These are phyloP conservation scores for Theobroma cacao DNA, from an alignment of 345 rosid species.

Conservation along the genomic window DNA sequence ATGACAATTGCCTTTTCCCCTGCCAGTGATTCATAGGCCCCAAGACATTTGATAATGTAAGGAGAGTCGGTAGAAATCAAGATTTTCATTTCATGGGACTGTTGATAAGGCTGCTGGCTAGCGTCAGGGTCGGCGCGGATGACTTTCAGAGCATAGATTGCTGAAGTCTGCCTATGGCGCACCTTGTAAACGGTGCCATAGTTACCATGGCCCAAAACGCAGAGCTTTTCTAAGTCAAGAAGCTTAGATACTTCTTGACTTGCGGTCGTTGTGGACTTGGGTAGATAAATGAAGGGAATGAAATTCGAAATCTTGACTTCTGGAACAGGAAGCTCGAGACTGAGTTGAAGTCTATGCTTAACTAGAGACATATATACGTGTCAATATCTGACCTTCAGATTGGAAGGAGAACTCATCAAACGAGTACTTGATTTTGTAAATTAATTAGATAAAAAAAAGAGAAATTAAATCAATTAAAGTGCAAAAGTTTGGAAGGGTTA, in stretches of 20 bases:
- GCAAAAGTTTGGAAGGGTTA: not conserved
- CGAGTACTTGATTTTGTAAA: not conserved
- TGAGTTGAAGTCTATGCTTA: constrained; percentile 1
- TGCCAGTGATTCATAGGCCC: not conserved
- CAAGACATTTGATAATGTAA: constrained; percentile 8
- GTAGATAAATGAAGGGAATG: not conserved
- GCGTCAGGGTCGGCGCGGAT: not conserved
- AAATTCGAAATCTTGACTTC: not conserved
- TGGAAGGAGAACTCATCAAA: not conserved
- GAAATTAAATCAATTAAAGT: not conserved
- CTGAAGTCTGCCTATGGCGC: constrained; percentile 2
- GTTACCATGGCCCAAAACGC: constrained; percentile 10
- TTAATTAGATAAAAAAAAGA: not conserved
- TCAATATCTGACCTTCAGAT: not conserved
- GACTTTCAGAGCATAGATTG: constrained; percentile 2
- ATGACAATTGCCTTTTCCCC: not conserved
- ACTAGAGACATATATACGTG: not conserved
- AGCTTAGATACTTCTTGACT: not conserved
- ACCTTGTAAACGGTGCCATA: constrained; percentile 12
- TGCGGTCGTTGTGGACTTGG: no score
- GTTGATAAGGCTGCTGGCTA: not conserved
- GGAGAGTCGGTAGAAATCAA: not conserved
- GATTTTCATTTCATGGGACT: constrained; percentile 1
- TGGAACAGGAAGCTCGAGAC: not conserved
- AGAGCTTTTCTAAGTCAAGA: constrained; percentile 2